These are phyloP conservation scores for Hymenoscyphus fraxineus DNA, from an alignment of 2,329 filamentous ascomycete species.

Conservation along the genomic window DNA sequence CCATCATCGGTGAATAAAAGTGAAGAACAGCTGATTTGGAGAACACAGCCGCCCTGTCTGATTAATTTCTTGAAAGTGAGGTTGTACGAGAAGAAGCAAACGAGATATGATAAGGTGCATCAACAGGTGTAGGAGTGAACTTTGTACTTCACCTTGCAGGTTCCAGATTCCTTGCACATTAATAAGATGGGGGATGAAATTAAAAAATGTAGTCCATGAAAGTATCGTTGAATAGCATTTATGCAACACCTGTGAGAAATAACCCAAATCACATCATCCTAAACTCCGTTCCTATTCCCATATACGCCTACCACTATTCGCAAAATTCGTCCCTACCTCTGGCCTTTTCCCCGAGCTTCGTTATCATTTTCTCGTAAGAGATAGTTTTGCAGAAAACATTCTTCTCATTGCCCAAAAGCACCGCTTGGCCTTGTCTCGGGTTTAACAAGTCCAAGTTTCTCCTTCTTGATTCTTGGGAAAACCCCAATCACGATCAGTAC, in stretches of 20 bases:
- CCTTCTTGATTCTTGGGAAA: constrained; percentile 72
- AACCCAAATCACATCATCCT: neutral
- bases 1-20: neutral
- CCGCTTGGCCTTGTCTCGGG: constrained; percentile 17
- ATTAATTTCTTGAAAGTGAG: neutral
- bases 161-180: neutral
- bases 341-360: neutral
- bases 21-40: neutral
- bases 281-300: neutral
- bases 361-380: neutral
- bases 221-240: neutral
- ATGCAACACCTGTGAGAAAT: neutral
- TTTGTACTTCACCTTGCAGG: neutral
- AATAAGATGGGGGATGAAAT: neutral
- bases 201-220: neutral
- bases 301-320: neutral
- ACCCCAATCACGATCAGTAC: constrained; percentile 68
- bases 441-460: constrained; percentile 65
- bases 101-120: neutral
- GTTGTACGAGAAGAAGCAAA: neutral
- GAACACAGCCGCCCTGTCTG: neutral
- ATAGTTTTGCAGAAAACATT: neutral
- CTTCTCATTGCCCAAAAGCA: constrained; percentile 18
- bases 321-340: neutral
- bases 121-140: neutral